Base-by-base conservation (phyloP, 2,329 filamentous ascomycete genomes). In the Botryotinia narcissicola region DNA sequence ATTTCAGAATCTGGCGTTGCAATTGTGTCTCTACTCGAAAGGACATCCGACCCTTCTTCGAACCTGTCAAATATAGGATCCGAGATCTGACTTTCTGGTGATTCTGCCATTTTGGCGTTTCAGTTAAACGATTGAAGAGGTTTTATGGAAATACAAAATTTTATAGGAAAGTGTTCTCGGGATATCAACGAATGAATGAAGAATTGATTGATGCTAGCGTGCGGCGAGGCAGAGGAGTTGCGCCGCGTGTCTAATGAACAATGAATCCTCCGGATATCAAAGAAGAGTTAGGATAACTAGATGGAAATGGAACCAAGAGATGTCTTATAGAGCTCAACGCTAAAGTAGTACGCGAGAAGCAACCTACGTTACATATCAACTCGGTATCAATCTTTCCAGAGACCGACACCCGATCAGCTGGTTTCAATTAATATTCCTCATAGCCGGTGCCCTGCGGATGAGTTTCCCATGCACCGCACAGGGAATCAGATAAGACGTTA, bases 1-100 rank as follows among this genome's bases (percentile, higher is more conserved):
- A 79, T 14, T 70, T 81, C 79, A 8, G 80, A 78, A 59, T 71
- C 74, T 46, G 80, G 78, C 44, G 79, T 80, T 18, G 73, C 74
- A 44, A 74, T 77, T 22, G 76, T 77, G 69, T 78, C 72, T 72
- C 69, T 69, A 71, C 73, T 78, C 51, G 79, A 80, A 14, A 67
- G 70, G 35, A 74, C 73, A 60, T 78, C 78, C 2, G 75, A 77
- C 18, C 78, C 76, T 42, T 78, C 77, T 35, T 69, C 72, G 46
- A 75, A 75, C 63, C 75, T 78, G 62, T 80, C 78, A 69, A 78
- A 80, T 54, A 79, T 74, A n/a, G 75, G 75, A 62, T 78, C 76
- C 29, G 67, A 74, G n/a, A 73, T 73, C 62, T 77, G 79, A 68
- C 74, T 78, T 46, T 77, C 76, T 51, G 77, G 75, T 68, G 78